Evolutionary conservation across 108 stramenopile genomes (phyloP), one percentile per base, ranked within the genome.

Genomic region (Parietichytrium sp.): DNA sequence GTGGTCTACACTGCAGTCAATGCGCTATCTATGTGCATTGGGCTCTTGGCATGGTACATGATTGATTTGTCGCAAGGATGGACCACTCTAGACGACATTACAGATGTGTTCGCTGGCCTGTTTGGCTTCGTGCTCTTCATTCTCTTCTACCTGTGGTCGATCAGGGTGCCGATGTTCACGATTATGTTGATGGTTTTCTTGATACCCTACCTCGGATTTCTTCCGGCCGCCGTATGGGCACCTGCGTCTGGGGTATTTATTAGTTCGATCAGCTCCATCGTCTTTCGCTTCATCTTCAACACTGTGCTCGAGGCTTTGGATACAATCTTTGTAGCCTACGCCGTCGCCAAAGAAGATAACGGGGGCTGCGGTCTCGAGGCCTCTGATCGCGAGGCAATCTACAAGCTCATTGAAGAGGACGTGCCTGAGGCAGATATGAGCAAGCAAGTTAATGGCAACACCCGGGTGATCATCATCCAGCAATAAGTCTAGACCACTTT

Each of bases 301-400:
- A 42, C n/a, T 72, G 55, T 72, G 4, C 55, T 72, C 30, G 42
- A 72, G 36, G 42, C 55, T n/a, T 42, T 72, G 8, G 55, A 72
- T 23, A 72, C 55, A 42, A 72, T 72, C 8, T 72, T 72, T 38
- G 42, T 72, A 38, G 33, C 36, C 55, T 72, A 72, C 55, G 55
- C 55, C 18, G 18, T 72, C 18, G 4, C 7, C 38, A 42, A 72
- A 4, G 55, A 72, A n/a, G n/a, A n/a, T n/a, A n/a, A n/a, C n/a
- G n/a, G n/a, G n/a, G n/a, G n/a, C n/a, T n/a, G n/a, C n/a, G n/a
- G n/a, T n/a, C n/a, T n/a, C n/a, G n/a, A n/a, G n/a, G n/a, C n/a
- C n/a, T n/a, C n/a, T n/a, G n/a, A n/a, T n/a, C n/a, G n/a, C n/a
- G n/a, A n/a, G n/a, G n/a, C n/a, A n/a, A n/a, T n/a, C n/a, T n/a